These are phyloP conservation scores for Lepidium africanum DNA, from an alignment of 345 rosid genomes.

Conservation along the genomic window DNA sequence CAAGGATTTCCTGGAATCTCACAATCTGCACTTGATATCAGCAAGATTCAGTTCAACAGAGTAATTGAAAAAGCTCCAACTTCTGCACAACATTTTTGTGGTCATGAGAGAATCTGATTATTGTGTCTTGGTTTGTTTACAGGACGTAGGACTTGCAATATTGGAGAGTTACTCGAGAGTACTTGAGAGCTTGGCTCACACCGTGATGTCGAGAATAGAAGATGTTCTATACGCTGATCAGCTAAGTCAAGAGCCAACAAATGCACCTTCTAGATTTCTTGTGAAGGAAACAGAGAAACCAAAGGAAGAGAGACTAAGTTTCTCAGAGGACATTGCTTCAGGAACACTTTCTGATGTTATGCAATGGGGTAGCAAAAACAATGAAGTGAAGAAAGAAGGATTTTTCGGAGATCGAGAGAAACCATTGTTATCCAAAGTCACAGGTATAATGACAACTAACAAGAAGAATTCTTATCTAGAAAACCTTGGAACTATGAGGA, in stretches of 20 bases:
- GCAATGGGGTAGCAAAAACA: slow-evolving; percentile 59
- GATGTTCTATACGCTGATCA: slow-evolving; percentile 70
- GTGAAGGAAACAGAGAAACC: slow-evolving; percentile 16
- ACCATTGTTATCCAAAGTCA: slow-evolving; percentile 34
- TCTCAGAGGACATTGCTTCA: slow-evolving; percentile 22
- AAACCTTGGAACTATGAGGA: slow-evolving; percentile 45
- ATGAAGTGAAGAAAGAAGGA: slow-evolving; percentile 33
- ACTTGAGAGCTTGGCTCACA: slow-evolving; percentile 76
- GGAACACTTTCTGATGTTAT: slow-evolving; percentile 65
- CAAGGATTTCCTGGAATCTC: slow-evolving; percentile 73
- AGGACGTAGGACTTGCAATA: slow-evolving; percentile 85
- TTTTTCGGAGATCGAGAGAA: slow-evolving; percentile 36
- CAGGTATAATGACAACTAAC: slow-evolving; percentile 30
- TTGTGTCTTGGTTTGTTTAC: neutral
- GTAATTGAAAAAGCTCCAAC: neutral
- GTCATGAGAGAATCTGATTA: neutral
- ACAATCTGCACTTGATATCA: slow-evolving; percentile 75
- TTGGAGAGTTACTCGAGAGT: slow-evolving; percentile 85
- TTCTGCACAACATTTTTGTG: neutral
- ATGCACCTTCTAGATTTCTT: slow-evolving; percentile 17
- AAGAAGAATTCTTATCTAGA: slow-evolving; percentile 66
- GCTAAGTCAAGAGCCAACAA: slow-evolving; percentile 45
- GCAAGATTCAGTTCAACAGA: slow-evolving; percentile 65
- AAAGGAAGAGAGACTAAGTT: slow-evolving; percentile 22
- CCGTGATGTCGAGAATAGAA: slow-evolving; percentile 68